Base-by-base conservation (phyloP, 1,284 basidiomycete genomes). In the Golubevia pallescens region DNA sequence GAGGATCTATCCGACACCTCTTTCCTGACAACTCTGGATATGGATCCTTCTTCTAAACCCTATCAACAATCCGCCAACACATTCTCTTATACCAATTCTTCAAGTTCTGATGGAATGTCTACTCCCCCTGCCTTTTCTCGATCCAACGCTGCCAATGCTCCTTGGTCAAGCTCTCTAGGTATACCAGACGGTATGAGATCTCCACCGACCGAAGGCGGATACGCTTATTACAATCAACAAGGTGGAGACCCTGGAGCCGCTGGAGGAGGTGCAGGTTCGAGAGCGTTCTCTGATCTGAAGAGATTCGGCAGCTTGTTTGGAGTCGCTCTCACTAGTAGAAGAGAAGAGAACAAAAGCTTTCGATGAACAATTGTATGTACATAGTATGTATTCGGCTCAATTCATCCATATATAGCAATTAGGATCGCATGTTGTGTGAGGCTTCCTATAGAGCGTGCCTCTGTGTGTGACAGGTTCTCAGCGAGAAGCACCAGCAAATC, bases 241-340 rank as follows among this genome's bases (percentile, higher is more conserved):
- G 42, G 42, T 48, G 13, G 16, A 16, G 13, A 48, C 10, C 42
- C 42, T 48, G 42, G 42, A 48, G 42, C 10, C 8, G 24, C 62
- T 57, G 53, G 66, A 60, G 34, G 67, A 64, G 42, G 42, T 4
- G 70, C 66, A 1, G 70, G 71, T 3, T 69, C 70, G 0, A 48
- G 71, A 6, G 75, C 71, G 19, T 67, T 80, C 57, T 74, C 74
- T 16, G 78, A 80, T 68, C 63, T 78, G 66, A 70, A 73, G 56
- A 77, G 71, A 68, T 78, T 80, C 38, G 78, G 78, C 6, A 75
- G 69, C 60, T 75, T 80, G 60, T 77, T 80, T 61, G 78, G 78
- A 2, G 77, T 69, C 34, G 78, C 76, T 3, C 58, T 78, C 14
- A 76, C 74, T 2, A 58, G 74, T 53, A 71, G 73, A 62, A 28